A percentile compares a stretch with the other conserved stretches of the same genome.
These are phyloP conservation scores for Mycena venus DNA, from an alignment of 768 basidiomycete genomes.

Conservation along the genomic window DNA sequence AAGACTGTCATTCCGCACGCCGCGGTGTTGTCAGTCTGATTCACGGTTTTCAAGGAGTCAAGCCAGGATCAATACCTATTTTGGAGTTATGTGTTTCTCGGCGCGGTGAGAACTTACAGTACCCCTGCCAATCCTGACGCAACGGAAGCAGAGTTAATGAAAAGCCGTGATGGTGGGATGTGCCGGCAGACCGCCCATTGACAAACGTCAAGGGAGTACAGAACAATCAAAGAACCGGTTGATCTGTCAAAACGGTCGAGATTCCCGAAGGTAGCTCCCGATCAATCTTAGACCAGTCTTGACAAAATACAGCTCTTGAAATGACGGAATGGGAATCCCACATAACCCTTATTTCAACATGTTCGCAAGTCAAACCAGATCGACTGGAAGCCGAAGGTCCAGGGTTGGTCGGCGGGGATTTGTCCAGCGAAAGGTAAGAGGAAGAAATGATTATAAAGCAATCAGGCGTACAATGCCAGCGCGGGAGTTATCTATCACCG, in stretches of 20 bases:
- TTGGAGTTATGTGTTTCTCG: background rate
- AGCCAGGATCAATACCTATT: background rate
- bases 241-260: background rate
- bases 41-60: background rate
- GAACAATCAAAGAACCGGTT: background rate
- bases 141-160: background rate
- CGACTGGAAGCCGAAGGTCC: no score
- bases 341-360: no score
- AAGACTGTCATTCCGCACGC: no score
- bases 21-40: no score
- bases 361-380: no score
- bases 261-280: background rate
- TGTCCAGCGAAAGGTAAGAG: no score
- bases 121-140: background rate
- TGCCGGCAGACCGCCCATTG: background rate
- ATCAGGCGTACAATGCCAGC: no score
- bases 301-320: no score
- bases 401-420: no score
- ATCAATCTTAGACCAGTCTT: background rate
- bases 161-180: background rate
- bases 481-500: no score
- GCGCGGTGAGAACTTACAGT: background rate
- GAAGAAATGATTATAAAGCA: no score
- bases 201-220: background rate
- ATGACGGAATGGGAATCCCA: no score